These are phyloP conservation scores for Coniferiporia weirii DNA, from an alignment of 1,284 basidiomycete species.

Conservation along the genomic window DNA sequence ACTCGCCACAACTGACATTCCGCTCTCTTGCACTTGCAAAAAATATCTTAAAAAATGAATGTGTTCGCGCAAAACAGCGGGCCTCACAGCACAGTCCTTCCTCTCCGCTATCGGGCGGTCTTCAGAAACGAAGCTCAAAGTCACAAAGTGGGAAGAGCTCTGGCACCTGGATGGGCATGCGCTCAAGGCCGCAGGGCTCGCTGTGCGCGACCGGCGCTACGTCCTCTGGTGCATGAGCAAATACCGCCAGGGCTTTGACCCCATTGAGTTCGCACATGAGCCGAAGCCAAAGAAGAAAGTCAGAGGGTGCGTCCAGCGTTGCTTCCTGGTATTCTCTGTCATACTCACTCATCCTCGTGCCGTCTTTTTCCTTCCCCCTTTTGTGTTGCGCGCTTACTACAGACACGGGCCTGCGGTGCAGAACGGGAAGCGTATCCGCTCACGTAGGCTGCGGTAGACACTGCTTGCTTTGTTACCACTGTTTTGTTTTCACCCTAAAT, in stretches of 20 bases:
- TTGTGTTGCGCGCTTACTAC: background rate
- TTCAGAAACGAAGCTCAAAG: constrained; percentile 56
- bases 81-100: constrained; percentile 54
- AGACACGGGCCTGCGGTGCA: constrained; percentile 67
- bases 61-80: constrained; percentile 20
- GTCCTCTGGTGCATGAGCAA: constrained; percentile 81
- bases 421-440: constrained; percentile 69
- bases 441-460: constrained; percentile 37
- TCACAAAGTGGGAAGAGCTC: constrained; percentile 59
- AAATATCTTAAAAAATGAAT: no score
- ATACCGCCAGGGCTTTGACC: constrained; percentile 52
- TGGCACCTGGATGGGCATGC: constrained; percentile 56
- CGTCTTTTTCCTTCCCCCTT: background rate
- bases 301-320: constrained; percentile 53
- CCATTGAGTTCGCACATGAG: constrained; percentile 59
- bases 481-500: background rate
- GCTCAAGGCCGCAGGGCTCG: constrained; percentile 60
- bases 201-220: constrained; percentile 68
- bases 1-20: background rate
- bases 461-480: background rate
- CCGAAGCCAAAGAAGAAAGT: constrained; percentile 65
- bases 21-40: background rate
- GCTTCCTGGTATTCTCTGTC: background rate
- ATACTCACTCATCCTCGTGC: background rate
- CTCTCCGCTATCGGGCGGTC: constrained; percentile 67